Conservation (phyloP, 2,329 filamentous ascomycete genomes). For the Fusarium pininemorale region DNA sequence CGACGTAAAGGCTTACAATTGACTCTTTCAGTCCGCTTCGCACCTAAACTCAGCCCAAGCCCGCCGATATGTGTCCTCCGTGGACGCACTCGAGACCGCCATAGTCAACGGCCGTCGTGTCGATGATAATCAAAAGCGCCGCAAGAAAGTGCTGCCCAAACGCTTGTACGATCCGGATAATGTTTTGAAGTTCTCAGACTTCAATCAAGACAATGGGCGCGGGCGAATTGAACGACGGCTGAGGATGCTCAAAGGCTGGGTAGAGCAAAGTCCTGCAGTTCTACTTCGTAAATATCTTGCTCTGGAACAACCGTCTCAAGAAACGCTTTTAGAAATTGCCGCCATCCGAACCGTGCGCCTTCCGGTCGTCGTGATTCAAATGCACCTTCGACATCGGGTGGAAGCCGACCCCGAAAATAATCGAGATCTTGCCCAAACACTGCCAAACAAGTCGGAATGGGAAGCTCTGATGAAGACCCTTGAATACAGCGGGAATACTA, state of each 20-base stretch:
- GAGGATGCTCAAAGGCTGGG: constrained; percentile 34
- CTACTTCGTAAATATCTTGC: constrained; percentile 39
- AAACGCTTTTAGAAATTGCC: constrained; percentile 33
- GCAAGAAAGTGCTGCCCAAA: not conserved
- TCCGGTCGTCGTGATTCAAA: constrained; percentile 46
- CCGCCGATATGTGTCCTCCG: constrained; percentile 12
- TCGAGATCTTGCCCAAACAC: constrained; percentile 31
- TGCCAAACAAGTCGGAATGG: constrained; percentile 42
- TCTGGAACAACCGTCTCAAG: not conserved
- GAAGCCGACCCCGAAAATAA: constrained; percentile 17
- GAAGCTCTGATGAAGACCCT: constrained; percentile 29
- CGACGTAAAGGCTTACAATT: constrained; percentile 14
- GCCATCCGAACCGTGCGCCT: constrained; percentile 41
- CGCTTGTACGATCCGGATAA: not conserved
- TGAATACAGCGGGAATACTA: constrained; percentile 32
- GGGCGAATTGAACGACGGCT: constrained; percentile 32
- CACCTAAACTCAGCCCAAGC: not conserved
- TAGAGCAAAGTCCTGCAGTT: constrained; percentile 36
- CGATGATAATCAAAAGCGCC: not conserved
- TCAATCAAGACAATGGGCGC: not conserved
- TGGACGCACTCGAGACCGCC: constrained; percentile 13
- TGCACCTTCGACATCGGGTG: constrained; percentile 41
- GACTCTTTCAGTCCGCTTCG: constrained; percentile 14
- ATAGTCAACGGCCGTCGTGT: constrained; percentile 5
- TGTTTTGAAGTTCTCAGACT: not conserved